Conservation (phyloP, 495 filamentous ascomycete genomes). For the Penicillium nucicola region DNA sequence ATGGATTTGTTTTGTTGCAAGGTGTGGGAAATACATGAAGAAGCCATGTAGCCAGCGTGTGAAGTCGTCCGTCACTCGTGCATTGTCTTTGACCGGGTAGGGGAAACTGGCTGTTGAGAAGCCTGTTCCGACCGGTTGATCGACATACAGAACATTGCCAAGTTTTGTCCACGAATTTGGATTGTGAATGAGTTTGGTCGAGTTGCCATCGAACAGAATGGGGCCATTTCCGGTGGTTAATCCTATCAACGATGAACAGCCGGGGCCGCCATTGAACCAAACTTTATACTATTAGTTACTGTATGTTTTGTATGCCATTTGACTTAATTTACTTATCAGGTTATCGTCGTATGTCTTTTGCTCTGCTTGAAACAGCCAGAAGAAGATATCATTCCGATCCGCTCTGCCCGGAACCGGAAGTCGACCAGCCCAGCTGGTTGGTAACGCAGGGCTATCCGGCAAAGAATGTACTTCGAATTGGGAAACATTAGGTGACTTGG, state of each 20-base stretch:
- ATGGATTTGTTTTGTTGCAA: constrained; percentile 34
- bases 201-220: constrained; percentile 26
- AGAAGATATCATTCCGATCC: constrained; percentile 36
- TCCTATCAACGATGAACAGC: constrained; percentile 66
- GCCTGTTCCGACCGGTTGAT: constrained; percentile 42
- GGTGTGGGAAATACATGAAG: constrained; percentile 29
- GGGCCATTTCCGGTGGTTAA: constrained; percentile 38
- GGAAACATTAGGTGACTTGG: constrained; percentile 9
- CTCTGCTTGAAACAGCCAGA: constrained; percentile 41
- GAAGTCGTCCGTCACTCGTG: constrained; percentile 32
- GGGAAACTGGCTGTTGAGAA: constrained; percentile 31
- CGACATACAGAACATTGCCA: constrained; percentile 40
- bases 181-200: constrained; percentile 23
- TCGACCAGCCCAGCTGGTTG: constrained; percentile 41
- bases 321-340: constrained; percentile 30
- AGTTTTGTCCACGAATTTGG: constrained; percentile 40
- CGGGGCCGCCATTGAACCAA: constrained; percentile 69
- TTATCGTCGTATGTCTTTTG: constrained; percentile 28
- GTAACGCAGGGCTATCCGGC: constrained; percentile 26
- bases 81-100: constrained; percentile 26
- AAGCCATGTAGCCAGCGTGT: constrained; percentile 35
- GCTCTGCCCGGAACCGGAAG: constrained; percentile 29
- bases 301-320: neutral
- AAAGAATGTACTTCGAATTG: constrained; percentile 28
- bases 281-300: constrained; percentile 24